phyloP scores from a whole-genome alignment of 495 filamentous ascomycete species.

The Darksidea phi region DNA sequence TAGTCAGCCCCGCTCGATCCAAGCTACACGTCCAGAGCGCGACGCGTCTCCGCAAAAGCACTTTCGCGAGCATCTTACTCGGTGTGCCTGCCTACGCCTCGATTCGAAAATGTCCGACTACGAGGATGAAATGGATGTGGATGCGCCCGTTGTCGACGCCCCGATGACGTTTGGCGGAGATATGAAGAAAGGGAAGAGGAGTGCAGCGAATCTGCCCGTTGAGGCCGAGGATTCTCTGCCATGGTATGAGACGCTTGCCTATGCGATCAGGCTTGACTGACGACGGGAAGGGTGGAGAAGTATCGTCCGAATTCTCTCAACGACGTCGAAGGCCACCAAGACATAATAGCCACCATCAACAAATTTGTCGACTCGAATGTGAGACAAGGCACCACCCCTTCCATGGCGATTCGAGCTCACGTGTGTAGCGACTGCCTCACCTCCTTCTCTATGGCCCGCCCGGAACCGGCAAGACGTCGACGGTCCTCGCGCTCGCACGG shows the following conservation, averaged over 20 bases:
- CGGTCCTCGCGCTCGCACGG: slow-evolving; percentile 71
- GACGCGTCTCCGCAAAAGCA: neutral
- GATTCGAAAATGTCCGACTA: slow-evolving; percentile 74
- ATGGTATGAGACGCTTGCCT: slow-evolving; percentile 58
- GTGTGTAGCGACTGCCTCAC: slow-evolving; percentile 73
- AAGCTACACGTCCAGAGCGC: slow-evolving; percentile 29
- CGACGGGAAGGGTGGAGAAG: slow-evolving; percentile 82
- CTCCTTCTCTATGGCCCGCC: slow-evolving; percentile 70
- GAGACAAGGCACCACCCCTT: slow-evolving; percentile 24
- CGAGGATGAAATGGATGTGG: slow-evolving; percentile 80
- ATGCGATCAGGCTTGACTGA: neutral
- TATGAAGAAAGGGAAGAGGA: slow-evolving; percentile 77
- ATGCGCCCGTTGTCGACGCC: slow-evolving; percentile 58
- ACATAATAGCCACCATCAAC: slow-evolving; percentile 95
- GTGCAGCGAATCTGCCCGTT: slow-evolving; percentile 86
- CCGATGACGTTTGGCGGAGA: slow-evolving; percentile 61
- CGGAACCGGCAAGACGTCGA: slow-evolving; percentile 51
- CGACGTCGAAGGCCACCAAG: slow-evolving; percentile 96
- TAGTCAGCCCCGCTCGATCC: neutral
- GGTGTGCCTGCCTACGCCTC: neutral
- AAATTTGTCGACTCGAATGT: slow-evolving; percentile 91
- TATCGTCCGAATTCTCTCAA: slow-evolving; percentile 84
- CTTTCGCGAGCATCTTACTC: too few species aligned
- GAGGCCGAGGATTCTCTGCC: slow-evolving; percentile 92
- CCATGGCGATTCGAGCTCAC: neutral